A percentile compares a stretch with the other conserved stretches of the same genome.
Conservation (phyloP, 2,329 filamentous ascomycete species). For the Colletotrichum tropicale region DNA sequence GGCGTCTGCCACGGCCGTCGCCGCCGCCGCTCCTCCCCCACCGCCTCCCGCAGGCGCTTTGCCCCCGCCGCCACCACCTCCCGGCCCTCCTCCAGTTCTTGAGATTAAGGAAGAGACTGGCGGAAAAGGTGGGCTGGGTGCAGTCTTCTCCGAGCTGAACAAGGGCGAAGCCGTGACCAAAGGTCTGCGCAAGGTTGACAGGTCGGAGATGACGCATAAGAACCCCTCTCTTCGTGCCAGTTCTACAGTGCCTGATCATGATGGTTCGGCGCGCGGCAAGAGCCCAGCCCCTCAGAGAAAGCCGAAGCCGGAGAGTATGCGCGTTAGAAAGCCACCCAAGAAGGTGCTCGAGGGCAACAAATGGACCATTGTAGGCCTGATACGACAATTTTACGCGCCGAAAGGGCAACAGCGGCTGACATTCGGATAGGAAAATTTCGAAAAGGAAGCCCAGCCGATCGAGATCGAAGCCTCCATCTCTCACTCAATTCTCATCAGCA, state of each 20-base stretch:
- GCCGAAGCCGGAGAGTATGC: constrained; percentile 85
- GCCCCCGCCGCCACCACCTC: constrained; percentile 72
- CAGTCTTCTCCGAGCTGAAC: constrained; percentile 92
- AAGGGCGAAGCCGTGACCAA: constrained; percentile 87
- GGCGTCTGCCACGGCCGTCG: constrained; percentile 34
- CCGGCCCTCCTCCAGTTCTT: constrained; percentile 71
- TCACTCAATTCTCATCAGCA: constrained; percentile 90
- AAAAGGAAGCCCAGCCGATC: constrained; percentile 74
- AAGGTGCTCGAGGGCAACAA: constrained; percentile 88
- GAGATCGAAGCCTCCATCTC: constrained; percentile 82
- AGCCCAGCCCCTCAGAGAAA: constrained; percentile 89
- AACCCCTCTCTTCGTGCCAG: constrained; percentile 84
- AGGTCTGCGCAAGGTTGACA: constrained; percentile 90
- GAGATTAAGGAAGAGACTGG: constrained; percentile 58
- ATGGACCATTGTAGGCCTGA: constrained; percentile 76
- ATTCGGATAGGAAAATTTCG: constrained; percentile 80
- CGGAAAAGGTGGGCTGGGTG: constrained; percentile 70
- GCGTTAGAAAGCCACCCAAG: constrained; percentile 79
- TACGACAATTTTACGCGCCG: neutral
- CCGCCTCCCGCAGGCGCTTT: constrained; percentile 59
- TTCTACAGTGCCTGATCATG: constrained; percentile 70
- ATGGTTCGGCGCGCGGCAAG: constrained; percentile 68
- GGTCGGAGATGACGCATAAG: constrained; percentile 97
- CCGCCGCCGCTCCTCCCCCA: constrained; percentile 49
- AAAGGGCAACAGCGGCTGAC: constrained; percentile 6